These are phyloP conservation scores for Hericium alpestre DNA, from an alignment of 768 basidiomycete species.

Conservation along the genomic window DNA sequence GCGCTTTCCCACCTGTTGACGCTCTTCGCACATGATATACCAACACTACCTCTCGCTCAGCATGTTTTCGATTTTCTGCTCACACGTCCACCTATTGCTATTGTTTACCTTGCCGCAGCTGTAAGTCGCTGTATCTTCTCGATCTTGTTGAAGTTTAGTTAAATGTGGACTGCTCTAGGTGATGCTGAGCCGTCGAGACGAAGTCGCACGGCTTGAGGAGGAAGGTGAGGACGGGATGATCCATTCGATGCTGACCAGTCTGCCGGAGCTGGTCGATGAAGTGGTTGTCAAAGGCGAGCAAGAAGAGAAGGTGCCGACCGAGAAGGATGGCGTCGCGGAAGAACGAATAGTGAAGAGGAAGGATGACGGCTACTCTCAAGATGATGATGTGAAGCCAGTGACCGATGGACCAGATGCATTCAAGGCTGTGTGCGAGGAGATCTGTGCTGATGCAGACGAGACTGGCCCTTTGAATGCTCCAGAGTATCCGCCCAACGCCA, in stretches of 20 bases:
- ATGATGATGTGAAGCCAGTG: neutral
- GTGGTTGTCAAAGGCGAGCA: neutral
- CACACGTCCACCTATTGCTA: slow-evolving; percentile 66
- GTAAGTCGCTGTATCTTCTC: slow-evolving; percentile 35
- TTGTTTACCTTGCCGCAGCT: slow-evolving; percentile 75
- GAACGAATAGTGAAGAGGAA: too few relatives aligned
- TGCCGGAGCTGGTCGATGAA: slow-evolving; percentile 49
- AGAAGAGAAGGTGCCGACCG: neutral
- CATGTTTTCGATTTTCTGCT: slow-evolving; percentile 88
- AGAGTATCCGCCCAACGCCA: too few relatives aligned
- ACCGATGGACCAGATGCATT: too few relatives aligned
- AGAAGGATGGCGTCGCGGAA: too few relatives aligned
- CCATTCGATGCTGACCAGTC: slow-evolving; percentile 58
- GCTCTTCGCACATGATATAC: slow-evolving; percentile 86
- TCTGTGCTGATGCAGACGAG: too few relatives aligned
- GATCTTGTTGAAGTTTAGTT: neutral
- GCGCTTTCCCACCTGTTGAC: slow-evolving; percentile 86
- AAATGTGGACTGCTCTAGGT: slow-evolving; percentile 35
- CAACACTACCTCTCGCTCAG: slow-evolving; percentile 81
- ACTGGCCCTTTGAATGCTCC: too few relatives aligned
- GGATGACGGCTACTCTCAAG: neutral
- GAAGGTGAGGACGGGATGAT: slow-evolving; percentile 78
- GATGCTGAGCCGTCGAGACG: slow-evolving; percentile 59
- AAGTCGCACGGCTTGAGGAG: slow-evolving; percentile 48
- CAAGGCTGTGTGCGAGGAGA: too few relatives aligned